Base-by-base conservation (phyloP, 495 filamentous ascomycete species). In the Hypoxylon fuscum region DNA sequence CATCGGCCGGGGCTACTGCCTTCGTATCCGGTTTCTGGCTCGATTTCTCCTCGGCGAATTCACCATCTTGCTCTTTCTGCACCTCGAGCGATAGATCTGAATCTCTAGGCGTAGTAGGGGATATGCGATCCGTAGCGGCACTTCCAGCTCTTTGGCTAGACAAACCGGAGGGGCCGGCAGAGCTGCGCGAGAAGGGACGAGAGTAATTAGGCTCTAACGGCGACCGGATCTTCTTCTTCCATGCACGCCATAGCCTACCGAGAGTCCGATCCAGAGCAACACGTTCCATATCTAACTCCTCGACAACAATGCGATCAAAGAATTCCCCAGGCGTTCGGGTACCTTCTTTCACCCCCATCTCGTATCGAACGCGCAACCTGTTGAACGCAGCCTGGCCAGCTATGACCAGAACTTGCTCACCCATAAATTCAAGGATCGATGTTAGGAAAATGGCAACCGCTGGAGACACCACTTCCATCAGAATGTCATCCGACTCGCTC, bases 401-500 rank as follows among this genome's bases (percentile, higher is more conserved):
- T 35, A 96, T 83, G 29, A 91, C 77, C 44, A 99, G 77, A 18
- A 90, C 89, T 63, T 96, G 92, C 72, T 98, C 96, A 12, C 93
- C 96, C 71, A 99, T 85, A 69, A 89, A 93, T 79, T 99, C 96
- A 29, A 98, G 81, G 62, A 98, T 91, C 1, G 92, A 93, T 2
- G 96, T 97, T 27, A 99, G 78, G 75, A 97, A 98, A 62, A 98
- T 97, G 41, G 96, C 93, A 5, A 95, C 92, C 2, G 94, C 90
- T 15, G 93, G 93, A 0, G 94, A 96, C 40, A 97, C 90, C 38
- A 90, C 83, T 21, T 89, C 91, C 17, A 73, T 69, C 14, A 72
- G 43, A 37, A 87, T 82, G 41, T 87, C 83, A 32, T 81, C 81
- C 25, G 65, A 77, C 55, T 62, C 78, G 32, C 85, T 81, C 9